Evolutionary conservation across 1,284 basidiomycete genomes (phyloP), one percentile per base, ranked within the genome.

Genomic region (Wolfiporia cocos): DNA sequence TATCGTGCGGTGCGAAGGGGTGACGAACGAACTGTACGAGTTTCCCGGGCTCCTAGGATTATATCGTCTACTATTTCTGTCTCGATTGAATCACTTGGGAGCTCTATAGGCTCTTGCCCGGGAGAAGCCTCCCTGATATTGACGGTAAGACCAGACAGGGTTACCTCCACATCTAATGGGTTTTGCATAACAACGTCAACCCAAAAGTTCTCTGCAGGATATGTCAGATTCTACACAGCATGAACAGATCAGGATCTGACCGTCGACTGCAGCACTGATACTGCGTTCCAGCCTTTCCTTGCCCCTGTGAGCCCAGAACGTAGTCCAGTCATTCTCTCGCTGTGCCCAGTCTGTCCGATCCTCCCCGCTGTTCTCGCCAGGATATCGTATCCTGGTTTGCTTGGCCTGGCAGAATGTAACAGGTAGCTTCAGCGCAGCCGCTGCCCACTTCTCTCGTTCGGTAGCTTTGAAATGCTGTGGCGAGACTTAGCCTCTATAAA

Each of bases 141-240:
- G 11, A 86, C 57, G 0, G 80, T 78, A 40, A 89, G 46, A 46
- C 81, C 71, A 0, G 76, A 70, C 19, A 90, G 54, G 36, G 69
- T 76, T 14, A 90, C 69, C 41, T 86, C 85, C 6, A 81, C 70
- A 46, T 84, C 72, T 28, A 90, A 59, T 9, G 86, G 84, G 57
- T 90, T 90, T 32, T 63, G 68, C 46, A 90, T 43, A 6, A 68
- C 69, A 18, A 90, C 51, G 49, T 90, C 86, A 22, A 89, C 65
- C 80, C 81, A 88, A 54, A 90, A 87, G 3, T 66, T 64, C 60
- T 90, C 87, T 89, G 49, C 14, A 47, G 12, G 11, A 28, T 5
- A 26, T 6, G 39, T 38, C 26, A 41, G 42, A 7, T 17, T 51
- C 36, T n/a, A 35, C 11, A n/a, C 36, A 20, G 14, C 14, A n/a